Base-by-base conservation (phyloP, 2,329 filamentous ascomycete species). In the Clarireedia hainanense region DNA sequence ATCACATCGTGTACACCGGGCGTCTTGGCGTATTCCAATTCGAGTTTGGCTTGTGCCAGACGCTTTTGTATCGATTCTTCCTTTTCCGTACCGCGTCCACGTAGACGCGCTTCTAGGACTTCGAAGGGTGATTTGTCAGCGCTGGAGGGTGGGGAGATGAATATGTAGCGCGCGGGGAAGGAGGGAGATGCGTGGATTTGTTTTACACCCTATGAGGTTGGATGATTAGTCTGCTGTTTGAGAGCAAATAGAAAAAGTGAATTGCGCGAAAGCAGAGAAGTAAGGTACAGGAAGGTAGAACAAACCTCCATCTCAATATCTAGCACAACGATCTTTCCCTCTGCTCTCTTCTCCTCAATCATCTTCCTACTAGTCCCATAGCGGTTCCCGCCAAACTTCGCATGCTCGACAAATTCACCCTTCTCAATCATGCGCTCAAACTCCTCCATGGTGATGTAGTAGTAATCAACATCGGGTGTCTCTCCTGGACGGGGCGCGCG, bases 271-370 rank as follows among this genome's bases (percentile, higher is more conserved):
- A 17, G 39, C 7, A 34, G 12, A n/a, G 17, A 36, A 26, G n/a
- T 7, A 23, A 36, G 30, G 3, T 14, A 34, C 12, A 12, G 43
- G n/a, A 23, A 52, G 26, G 14, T 34, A 12, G 9, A 53, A 61
- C 74, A 36, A 69, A 86, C 85, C 81, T 96, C 91, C 89, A 96
- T 96, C 78, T 96, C 92, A 69, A 96, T 97, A 71, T 97, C 92
- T 63, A 96, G 75, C 48, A 96, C 84, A 59, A 91, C 92, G 43
- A 91, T 82, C 66, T 79, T 80, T 17, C 84, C 86, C 73, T 85
- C 82, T 58, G 81, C 80, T 2, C 80, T 80, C 70, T 91, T 84
- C 66, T 89, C 83, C 53, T 56, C 53, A 60, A 96, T 89, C 27
- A 89, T 89, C 71, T 80, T 77, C 67, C 89, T 84, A 69, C 83